Evolutionary conservation across 2,329 filamentous ascomycete species (phyloP), one percentile per base, ranked within the genome.

Genomic region (Hypocreales sp.): DNA sequence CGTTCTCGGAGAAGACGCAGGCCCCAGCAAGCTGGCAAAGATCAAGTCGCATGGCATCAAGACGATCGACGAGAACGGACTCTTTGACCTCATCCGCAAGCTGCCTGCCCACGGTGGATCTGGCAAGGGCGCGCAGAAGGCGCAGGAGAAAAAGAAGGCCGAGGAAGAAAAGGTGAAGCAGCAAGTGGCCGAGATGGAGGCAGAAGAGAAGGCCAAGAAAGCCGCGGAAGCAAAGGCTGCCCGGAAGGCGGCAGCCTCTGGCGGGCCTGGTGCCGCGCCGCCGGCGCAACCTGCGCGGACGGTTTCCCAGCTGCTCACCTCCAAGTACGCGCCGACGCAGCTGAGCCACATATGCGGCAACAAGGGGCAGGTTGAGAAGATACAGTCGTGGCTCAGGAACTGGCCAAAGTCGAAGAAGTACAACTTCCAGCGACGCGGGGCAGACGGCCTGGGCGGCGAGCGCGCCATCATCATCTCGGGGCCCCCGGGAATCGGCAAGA

Each of bases 401-500:
- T 98, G 87, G 72, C 70, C 70, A 13, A 80, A 79, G 47, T 72
- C 71, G 30, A 77, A 81, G 31, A 83, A 80, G 46, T 78, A 72
- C 33, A 64, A 79, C 27, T 98, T 98, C 53, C 78, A 84, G 47
- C 71, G 76, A 42, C 71, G 74, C 32, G 90, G 90, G 1, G 66
- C 79, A 8, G 86, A 95, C 51, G 90, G 86, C 2, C 76, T 76
- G 47, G 87, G 87, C 19, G 66, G 67, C 0, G 80, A 79, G 41
- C 76, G 90, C 36, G 82, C 87, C n/a, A 76, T 95, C 38, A 92
- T 95, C 48, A 77, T 98, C 29, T 86, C 92, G 39, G 90, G 90
- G 0, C 87, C 90, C 11, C 90, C 90, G 17, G 90, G 90, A 12
- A 93, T 98, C 38, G 90, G 90, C 40, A 98, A 98, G 56, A 98